Base-by-base conservation (phyloP, 1,284 basidiomycete genomes). In the Ceratobasidium sp. region DNA sequence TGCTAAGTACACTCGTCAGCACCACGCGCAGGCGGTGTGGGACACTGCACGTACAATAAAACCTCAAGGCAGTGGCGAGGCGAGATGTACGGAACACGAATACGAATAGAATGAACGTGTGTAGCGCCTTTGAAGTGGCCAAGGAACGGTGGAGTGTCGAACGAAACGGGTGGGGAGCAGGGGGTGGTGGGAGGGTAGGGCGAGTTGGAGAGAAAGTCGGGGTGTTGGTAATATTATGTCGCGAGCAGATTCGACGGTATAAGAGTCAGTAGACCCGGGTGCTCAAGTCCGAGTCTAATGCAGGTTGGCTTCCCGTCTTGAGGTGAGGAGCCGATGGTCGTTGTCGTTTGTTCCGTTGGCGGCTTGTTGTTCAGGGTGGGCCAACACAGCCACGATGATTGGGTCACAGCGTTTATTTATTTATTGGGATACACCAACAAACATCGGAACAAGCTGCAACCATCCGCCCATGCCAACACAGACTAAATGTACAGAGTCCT, bases 221-320 rank as follows among this genome's bases (percentile, higher is more conserved):
- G 28, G 18, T 53, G 50, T 45, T 45, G 43, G 46, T 28, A 53
- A 28, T 53, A 58, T 57, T 57, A 57, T 57, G 52, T 69, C 65
- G 65, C 23, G 65, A 69, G 65, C 65, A 43, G 30, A 18, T 32
- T 57, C 65, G 65, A 69, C 65, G 50, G 65, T 69, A 57, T 69
- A 34, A 14, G 65, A 57, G 52, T 36, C 39, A 69, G 41, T 39
- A 43, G 65, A 69, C 65, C 53, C 65, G 65, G 62, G 65, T 69
- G 65, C 52, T 69, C 65, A 58, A 45, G 65, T 69, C 65, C 65
- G 65, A 57, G 65, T 69, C 65, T 26, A 69, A 69, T 57, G 52
- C 18, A 52, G 52, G 36, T 52, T 18, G 52, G 65, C 50, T 69
- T 67, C 65, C 65, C 53, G 65, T 43, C 65, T 45, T 57, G 65